These are phyloP conservation scores for Cucurbita ficifolia DNA, from an alignment of 306 rosid species.

Conservation along the genomic window DNA sequence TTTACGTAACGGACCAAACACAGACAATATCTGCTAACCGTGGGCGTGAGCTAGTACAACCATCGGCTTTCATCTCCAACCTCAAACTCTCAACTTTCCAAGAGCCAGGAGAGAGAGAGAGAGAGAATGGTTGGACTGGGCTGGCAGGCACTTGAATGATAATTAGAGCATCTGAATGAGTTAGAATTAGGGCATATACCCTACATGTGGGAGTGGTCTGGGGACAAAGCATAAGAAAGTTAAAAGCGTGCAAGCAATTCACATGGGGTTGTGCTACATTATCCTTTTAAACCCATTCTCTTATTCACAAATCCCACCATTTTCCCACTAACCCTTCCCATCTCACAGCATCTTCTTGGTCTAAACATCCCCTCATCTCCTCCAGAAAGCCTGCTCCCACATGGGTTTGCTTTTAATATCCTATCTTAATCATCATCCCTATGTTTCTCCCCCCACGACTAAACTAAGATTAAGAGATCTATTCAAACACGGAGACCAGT, in stretches of 20 bases:
- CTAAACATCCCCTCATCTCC: background rate
- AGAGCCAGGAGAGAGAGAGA: background rate
- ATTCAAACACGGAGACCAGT: too few species aligned
- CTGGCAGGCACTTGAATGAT: background rate
- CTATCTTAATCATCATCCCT: background rate
- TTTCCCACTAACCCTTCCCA: constrained; percentile 3
- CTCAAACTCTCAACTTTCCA: background rate
- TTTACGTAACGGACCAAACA: too few species aligned
- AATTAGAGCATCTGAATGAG: constrained; percentile 28
- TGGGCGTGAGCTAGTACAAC: too few species aligned
- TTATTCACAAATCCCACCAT: constrained; percentile 13
- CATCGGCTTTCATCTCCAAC: background rate
- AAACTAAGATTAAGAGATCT: too few species aligned
- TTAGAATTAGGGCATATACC: constrained; percentile 23
- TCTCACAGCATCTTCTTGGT: constrained; percentile 1
- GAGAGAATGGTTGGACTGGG: background rate
- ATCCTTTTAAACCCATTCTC: constrained; percentile 16
- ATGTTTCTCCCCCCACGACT: background rate
- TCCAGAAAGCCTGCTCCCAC: constrained; percentile 7
- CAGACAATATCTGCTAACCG: too few species aligned
- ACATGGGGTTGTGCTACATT: constrained; percentile 35
- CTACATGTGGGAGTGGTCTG: constrained; percentile 66
- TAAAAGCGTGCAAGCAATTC: constrained; percentile 42
- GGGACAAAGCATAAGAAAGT: constrained; percentile 51
- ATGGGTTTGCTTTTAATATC: background rate